Base-by-base conservation (phyloP, 2,329 filamentous ascomycete species). In the Fusarium lyarnte region DNA sequence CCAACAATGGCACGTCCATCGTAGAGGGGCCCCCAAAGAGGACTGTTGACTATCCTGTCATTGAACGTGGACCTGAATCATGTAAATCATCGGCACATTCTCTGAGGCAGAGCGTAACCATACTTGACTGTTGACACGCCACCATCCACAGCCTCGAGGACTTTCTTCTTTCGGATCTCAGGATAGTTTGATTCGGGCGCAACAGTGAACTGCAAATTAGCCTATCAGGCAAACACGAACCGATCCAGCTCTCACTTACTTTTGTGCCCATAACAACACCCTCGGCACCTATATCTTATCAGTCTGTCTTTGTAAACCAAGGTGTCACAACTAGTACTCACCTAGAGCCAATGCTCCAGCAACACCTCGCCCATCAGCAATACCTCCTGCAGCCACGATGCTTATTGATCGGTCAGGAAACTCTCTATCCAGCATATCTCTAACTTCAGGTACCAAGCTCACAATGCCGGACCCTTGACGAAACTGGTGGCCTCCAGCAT, bases 401-500 rank as follows among this genome's bases (percentile, higher is more conserved):
- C 76, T 80, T 21, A 85, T 72, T 2, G 79, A 75, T 29, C 75
- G 78, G 8, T 75, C 79, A 1, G 73, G 53, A 60, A 83, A 83
- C 73, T 83, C 81, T 2, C 65, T 74, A 6, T 76, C 78, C 21
- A 91, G 69, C 60, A 86, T 82, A 63, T 85, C 84, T 52, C 79
- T 80, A 13, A 90, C 84, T 79, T 92, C 90, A 0, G 89, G 89
- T 41, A 92, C 78, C 7, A 92, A 79, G 6, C 85, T 82, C 7
- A 91, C 78, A 5, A 92, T 80, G 10, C 89, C 85, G 5, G 87
- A 85, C 7, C 87, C 88, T 27, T 81, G 79, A 1, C 83, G 82
- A 47, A 88, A 86, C 69, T 90, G 89, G 76, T 92, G 90, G 0
- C 90, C 90, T 12, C 90, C 90, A 2, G 90, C 90, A 79, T 92